phyloP scores from a whole-genome alignment of 2,329 filamentous ascomycete species.

The Coleophoma eucalyptorum region DNA sequence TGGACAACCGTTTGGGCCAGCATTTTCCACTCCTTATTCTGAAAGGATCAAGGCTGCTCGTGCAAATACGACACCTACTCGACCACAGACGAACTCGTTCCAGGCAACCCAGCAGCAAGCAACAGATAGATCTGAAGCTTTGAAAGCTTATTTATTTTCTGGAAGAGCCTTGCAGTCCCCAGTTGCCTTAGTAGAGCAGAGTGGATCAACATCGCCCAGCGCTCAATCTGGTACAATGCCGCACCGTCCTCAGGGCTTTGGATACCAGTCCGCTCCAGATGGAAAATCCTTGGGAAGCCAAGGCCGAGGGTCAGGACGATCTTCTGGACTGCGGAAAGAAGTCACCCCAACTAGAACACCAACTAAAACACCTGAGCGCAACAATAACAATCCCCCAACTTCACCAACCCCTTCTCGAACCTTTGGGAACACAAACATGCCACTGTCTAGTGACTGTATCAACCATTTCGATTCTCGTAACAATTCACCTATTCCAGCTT shows the following conservation, averaged over 20 bases:
- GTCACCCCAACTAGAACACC: constrained; percentile 25
- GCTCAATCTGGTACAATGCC: constrained; percentile 3
- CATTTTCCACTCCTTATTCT: constrained; percentile 64
- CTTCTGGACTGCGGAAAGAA: constrained; percentile 28
- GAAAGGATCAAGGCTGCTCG: constrained; percentile 57
- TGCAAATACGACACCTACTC: constrained; percentile 9
- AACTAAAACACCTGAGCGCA: constrained; percentile 18
- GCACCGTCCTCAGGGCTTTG: constrained; percentile 5
- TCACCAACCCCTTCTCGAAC: constrained; percentile 17
- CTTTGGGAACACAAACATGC: constrained; percentile 9
- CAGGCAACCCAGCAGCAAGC: constrained; percentile 13
- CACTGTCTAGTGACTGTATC: constrained; percentile 10
- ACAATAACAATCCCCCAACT: constrained; percentile 8
- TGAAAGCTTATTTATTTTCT: constrained; percentile 54
- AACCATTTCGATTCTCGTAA: constrained; percentile 9
- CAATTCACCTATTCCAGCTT: constrained; percentile 11
- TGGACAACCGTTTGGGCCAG: constrained; percentile 53
- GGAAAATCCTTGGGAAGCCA: constrained; percentile 7
- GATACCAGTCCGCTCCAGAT: constrained; percentile 11
- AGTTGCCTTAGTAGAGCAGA: neutral
- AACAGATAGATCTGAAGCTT: constrained; percentile 40
- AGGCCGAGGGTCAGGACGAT: constrained; percentile 14
- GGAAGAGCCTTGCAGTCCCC: constrained; percentile 24
- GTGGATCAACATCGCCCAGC: constrained; percentile 3
- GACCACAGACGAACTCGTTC: constrained; percentile 7